Evolutionary conservation across 495 filamentous ascomycete genomes (phyloP), one percentile per base, ranked within the genome.

Genomic region (Astrothelium macrocarpum): DNA sequence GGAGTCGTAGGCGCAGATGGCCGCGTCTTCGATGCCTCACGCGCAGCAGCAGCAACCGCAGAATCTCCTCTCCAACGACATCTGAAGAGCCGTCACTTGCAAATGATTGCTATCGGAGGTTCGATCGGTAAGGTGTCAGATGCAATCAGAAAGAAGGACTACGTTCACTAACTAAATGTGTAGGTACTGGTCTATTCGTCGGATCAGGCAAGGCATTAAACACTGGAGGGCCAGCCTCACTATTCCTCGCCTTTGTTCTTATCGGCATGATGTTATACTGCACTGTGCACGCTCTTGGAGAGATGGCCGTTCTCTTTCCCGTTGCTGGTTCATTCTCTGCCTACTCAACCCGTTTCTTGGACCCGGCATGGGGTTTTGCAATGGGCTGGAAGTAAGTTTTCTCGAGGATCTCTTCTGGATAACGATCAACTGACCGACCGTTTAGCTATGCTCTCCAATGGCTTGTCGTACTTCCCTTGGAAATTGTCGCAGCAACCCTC

Each of bases 61-160:
- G 79, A 84, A 59, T 88, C 90, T 23, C 86, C 86, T 18, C 80
- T 98, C 32, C 82, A 87, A 59, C 78, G 94, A 64, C 82, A 81
- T 68, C 73, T 97, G 60, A 94, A 95, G 75, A 85, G 87, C 18
- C 81, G 91, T 45, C 92, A 97, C 79, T 72, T 96, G 66, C 91
- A 96, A 79, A 96, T 96, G 91, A 96, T 96, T 79, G 92, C 92
- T 7, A 95, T 96, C 67, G 91, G 91, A 66, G 94, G 94, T 39
- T 93, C 89, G 1, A 97, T 98, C 67, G 93, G 93, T 87, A 84
- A 59, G 78, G 61, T 67, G 36, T 56, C 59, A 10, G 62, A 61
- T 28, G 20, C 1, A 43, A 36, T 31, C 45, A 11, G 39, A 32
- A 18, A 26, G 25, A 18, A 32, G 16, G 26, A 1, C n/a, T n/a